phyloP scores from a whole-genome alignment of 1,284 basidiomycete genomes.

The Fomitopsis palustris region DNA sequence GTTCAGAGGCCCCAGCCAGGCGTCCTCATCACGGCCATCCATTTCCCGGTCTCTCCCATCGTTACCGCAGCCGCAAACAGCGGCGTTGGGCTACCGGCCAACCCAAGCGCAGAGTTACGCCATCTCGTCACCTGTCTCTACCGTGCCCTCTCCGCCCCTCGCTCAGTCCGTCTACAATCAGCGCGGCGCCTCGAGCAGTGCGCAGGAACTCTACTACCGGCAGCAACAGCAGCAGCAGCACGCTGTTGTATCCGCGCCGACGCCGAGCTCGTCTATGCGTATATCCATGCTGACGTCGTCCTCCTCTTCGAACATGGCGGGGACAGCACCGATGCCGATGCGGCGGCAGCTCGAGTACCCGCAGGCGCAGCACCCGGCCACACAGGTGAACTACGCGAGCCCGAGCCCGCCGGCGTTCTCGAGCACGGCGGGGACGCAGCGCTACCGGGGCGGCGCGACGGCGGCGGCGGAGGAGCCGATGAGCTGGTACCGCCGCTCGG shows the following conservation, averaged over 20 bases:
- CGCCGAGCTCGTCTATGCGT: not conserved
- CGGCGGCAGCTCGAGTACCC: not conserved
- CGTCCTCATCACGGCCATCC: not conserved
- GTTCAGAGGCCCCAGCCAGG: not conserved
- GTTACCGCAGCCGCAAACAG: not conserved
- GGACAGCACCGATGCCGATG: not conserved
- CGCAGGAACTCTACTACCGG: conserved; percentile 1
- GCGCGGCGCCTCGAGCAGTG: not conserved
- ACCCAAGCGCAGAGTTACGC: not conserved
- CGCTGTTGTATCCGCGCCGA: not conserved
- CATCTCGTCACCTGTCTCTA: not conserved
- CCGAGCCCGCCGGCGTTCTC: not conserved
- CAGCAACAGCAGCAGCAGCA: not conserved
- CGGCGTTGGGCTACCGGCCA: not conserved
- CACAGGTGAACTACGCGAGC: not conserved
- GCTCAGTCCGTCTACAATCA: not conserved
- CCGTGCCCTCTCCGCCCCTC: not conserved
- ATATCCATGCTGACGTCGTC: not conserved
- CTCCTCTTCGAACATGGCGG: not conserved
- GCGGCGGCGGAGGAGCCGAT: not conserved
- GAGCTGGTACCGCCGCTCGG: conserved; percentile 5
- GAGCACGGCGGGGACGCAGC: not conserved
- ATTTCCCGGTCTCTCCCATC: not conserved
- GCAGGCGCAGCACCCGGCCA: not conserved
- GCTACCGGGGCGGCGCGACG: not conserved